Percentiles rank a stretch among this genome's conserved stretches.
Conservation (phyloP, 176 grass and related monocot species). For the Cenchrus americanus region DNA sequence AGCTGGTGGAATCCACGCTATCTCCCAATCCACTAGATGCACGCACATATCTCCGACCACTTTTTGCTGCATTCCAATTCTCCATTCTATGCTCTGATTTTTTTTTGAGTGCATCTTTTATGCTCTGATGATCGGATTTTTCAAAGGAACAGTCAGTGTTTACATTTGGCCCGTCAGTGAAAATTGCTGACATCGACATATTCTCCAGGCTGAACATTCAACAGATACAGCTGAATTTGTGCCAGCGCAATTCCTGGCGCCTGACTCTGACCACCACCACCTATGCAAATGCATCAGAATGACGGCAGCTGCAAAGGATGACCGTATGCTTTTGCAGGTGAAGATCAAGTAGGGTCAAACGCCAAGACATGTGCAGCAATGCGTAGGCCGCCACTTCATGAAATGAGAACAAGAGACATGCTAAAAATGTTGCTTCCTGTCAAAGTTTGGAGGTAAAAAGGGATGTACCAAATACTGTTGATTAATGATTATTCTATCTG, state of each 20-base stretch:
- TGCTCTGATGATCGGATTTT: neutral
- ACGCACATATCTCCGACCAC: slow-evolving; percentile 8
- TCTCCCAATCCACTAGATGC: slow-evolving; percentile 23
- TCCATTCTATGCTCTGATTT: too few species aligned
- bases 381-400: neutral
- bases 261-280: slow-evolving; percentile 20
- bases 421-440: slow-evolving; percentile 29
- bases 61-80: slow-evolving; percentile 9
- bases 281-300: neutral
- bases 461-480: slow-evolving; percentile 49
- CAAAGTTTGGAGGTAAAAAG: slow-evolving; percentile 15
- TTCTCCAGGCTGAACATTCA: slow-evolving; percentile 22
- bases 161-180: neutral
- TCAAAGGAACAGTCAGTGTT: neutral
- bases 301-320: slow-evolving; percentile 27
- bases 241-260: neutral
- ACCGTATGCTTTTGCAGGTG: slow-evolving; percentile 10
- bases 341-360: slow-evolving; percentile 32
- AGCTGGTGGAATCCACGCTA: slow-evolving; percentile 52
- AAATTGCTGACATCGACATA: neutral
- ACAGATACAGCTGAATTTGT: neutral
- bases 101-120: too few species aligned
- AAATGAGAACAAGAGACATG: neutral
- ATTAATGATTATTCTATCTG: slow-evolving; percentile 64
- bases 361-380: neutral